Base-by-base conservation (phyloP, 1,139 yeast genomes). In the Yamadazyma atlantica region DNA sequence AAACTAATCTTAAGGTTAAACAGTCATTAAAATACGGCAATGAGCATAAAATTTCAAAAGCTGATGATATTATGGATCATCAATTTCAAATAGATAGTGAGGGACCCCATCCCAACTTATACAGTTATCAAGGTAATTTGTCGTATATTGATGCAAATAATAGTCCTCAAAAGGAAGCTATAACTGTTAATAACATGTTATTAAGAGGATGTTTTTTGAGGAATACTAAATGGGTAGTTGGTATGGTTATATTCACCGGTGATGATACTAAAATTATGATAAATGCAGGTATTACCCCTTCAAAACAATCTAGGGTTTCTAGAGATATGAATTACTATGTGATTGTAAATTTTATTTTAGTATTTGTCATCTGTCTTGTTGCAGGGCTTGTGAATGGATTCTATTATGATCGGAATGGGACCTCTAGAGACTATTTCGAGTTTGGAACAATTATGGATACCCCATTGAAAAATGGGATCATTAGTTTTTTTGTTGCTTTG, bases 211-310 rank as follows among this genome's bases (percentile, higher is more conserved):
- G 78, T 39, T 59, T 70, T 7, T 57, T 77, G 35, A 60, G 82
- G 50, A 77, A 77, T 51, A 76, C 80, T 2, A 72, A 73, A 48
- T 77, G 80, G 80, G 80, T 62, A 1, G 53, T 77, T 25, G 79
- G 80, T 26, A 50, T 73, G 18, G 81, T 75, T 6, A 61, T 66
- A 4, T 75, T 75, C 44, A 75, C 82, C 2, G 82, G 82, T 43
- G 61, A 55, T 30, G 81, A 77, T 46, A 71, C 82, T 11, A 77
- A 77, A 48, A 76, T 76, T 43, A 75, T 76, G 79, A 57, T 76
- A 28, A 77, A 77, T 50, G 73, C 81, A 1, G 82, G 82, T 38
- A 53, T 73, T 13, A 77, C 82, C 0, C 82, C 82, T 14, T 70
- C 81, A 2, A 77, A 77, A 48, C 76, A 70, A 50, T 75, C 80